phyloP scores from a whole-genome alignment of 1,284 basidiomycete species.

The Phylloporus sp. region DNA sequence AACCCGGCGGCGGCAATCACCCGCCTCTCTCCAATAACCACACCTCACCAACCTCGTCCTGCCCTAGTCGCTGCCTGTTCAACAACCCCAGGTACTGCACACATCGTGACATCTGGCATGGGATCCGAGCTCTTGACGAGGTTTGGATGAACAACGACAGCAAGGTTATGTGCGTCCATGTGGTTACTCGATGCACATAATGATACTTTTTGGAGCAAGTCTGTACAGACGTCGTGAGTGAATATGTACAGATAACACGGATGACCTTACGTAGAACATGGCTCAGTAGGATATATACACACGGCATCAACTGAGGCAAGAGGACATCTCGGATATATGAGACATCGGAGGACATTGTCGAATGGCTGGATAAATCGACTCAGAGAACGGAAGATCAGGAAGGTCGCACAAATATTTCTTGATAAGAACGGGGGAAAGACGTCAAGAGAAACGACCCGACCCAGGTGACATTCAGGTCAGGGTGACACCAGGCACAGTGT shows the following conservation, averaged over 20 bases:
- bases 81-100: constrained; percentile 57
- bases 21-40: too few species aligned
- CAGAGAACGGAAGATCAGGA: constrained; percentile 78
- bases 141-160: constrained; percentile 82
- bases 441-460: constrained; percentile 78
- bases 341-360: constrained; percentile 72
- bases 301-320: constrained; percentile 71
- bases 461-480: constrained; percentile 44
- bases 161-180: constrained; percentile 86
- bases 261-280: constrained; percentile 71
- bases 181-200: constrained; percentile 68
- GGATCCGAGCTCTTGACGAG: constrained; percentile 75
- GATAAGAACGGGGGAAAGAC: constrained; percentile 82
- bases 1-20: too few species aligned
- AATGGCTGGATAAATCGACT: constrained; percentile 69
- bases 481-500: constrained; percentile 7
- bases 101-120: constrained; percentile 76
- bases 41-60: too few species aligned
- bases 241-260: constrained; percentile 3
- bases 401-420: constrained; percentile 87
- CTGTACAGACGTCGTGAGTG: constrained; percentile 48
- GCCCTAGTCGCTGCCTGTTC: too few species aligned
- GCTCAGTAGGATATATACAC: constrained; percentile 77
- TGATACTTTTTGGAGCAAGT: constrained; percentile 81
- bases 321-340: constrained; percentile 72